Base-by-base conservation (phyloP, 1,139 yeast species). In the Arxiozyma heterogenica region DNA sequence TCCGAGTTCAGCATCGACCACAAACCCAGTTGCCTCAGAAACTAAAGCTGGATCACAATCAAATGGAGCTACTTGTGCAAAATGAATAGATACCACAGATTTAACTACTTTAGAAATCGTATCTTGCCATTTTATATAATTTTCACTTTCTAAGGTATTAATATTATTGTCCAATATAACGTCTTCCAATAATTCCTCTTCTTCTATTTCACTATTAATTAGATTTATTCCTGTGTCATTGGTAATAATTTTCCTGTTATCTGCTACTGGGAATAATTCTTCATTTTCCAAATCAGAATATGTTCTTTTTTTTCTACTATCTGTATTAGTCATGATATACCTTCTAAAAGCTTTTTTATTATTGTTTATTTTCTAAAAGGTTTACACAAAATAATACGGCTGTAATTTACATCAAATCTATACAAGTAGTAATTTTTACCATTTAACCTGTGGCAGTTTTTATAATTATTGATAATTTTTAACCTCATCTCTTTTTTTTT, bases 1-100 rank as follows among this genome's bases (percentile, higher is more conserved):
- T 11, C 98, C 98, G 46, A 81, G 71, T 54, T 78, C 75, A 3
- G 91, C 77, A 68, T 91, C 97, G 15, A 91, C 97, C n/a, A 91
- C 89, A 68, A 91, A 90, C 7, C 97, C 98, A 1, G 96, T 88
- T 20, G 97, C 97, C 68, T 90, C 95, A 58, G 94, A 84, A 22
- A 86, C 90, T 44, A 85, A 71, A 1, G 95, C 83, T 1, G 83
- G 72, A 63, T 91, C 98, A 43, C 95, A 85, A 65, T 91, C 98
- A 65, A 90, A 90, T 57, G 84, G 82, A 20, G 84, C 81, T n/a
- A 88, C 89, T 67, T 86, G 94, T 18, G 95, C 79, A 65, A 90
- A 90, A 68, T 89, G 95, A 54, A 91, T 83, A 0, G 96, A 86
- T 1, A 91, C 97, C 20, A 91, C 96, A 8, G 90, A 80, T 61